These are phyloP conservation scores for Zizania latifolia DNA, from an alignment of 176 grass and related monocot species.

Conservation along the genomic window DNA sequence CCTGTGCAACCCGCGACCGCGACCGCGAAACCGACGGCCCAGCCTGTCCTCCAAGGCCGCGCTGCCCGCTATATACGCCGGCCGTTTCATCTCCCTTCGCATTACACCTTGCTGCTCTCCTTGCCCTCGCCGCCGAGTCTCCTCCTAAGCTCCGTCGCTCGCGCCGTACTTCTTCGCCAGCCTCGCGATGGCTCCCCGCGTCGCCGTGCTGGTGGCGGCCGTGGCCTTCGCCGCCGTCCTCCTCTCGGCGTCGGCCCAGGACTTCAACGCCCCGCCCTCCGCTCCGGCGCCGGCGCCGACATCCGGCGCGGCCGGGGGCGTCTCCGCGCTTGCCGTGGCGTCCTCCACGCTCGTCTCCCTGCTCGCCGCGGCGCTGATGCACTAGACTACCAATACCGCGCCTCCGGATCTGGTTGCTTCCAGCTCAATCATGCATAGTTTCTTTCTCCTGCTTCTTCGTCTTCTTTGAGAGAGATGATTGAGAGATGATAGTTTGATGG, in stretches of 20 bases:
- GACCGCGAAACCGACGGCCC: no score
- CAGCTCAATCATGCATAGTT: background rate
- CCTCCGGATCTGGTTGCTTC: background rate
- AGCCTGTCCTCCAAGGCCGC: no score
- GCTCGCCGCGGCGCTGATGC: constrained; percentile 1
- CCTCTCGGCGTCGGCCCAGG: constrained; percentile 6
- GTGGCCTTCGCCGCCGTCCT: background rate
- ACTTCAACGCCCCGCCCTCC: constrained; percentile 11
- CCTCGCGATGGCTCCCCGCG: constrained; percentile 36
- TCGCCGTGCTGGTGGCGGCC: background rate
- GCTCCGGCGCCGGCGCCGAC: constrained; percentile 17
- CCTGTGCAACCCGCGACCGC: no score
- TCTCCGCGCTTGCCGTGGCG: background rate
- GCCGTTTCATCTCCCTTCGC: no score
- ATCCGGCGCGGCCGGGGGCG: background rate
- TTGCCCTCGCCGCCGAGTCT: no score
- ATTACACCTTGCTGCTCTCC: no score
- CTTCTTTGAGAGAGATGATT: background rate
- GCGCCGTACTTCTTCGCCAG: no score
- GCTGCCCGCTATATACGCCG: no score
- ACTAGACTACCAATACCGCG: background rate
- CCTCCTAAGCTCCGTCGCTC: no score
- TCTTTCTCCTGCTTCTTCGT: background rate
- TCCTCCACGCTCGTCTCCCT: constrained; percentile 12
- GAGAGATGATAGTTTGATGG: background rate